A percentile compares a stretch with the other conserved stretches of the same genome.
phyloP scores from a whole-genome alignment of 371 early-diverging fungal genomes.

The Lichtheimia hyalospora region DNA sequence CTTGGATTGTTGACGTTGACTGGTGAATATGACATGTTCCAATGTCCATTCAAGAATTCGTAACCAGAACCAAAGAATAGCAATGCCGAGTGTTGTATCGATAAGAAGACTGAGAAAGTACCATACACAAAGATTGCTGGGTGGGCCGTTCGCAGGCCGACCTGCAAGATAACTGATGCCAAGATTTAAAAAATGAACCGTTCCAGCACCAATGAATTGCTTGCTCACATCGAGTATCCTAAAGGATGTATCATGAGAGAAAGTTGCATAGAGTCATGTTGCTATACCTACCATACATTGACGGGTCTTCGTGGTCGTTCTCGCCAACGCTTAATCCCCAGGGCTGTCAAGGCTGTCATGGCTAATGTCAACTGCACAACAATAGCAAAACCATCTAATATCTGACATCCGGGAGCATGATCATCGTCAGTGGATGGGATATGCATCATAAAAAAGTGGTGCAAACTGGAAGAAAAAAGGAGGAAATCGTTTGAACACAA shows the following conservation, averaged over 20 bases:
- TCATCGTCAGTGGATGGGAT: neutral
- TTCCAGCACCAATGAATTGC: conserved; percentile 60
- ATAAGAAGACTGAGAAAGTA: conserved; percentile 63
- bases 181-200: conserved; percentile 60
- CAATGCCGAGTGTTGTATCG: conserved; percentile 66
- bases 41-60: conserved; percentile 19
- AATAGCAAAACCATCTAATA: conserved; percentile 63
- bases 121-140: conserved; percentile 62
- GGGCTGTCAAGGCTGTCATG: conserved; percentile 52
- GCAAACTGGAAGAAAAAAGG: neutral
- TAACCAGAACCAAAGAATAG: conserved; percentile 51
- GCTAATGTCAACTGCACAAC: conserved; percentile 57
- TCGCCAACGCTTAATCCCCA: conserved; percentile 56
- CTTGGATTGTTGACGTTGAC: conserved; percentile 1
- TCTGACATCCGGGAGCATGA: conserved; percentile 35
- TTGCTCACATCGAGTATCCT: conserved; percentile 68
- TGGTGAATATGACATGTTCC: neutral
- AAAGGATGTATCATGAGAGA: neutral
- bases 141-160: conserved; percentile 29
- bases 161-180: conserved; percentile 51
- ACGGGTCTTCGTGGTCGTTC: conserved; percentile 64
- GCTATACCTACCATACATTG: conserved; percentile 46
- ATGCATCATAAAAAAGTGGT: neutral
- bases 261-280: neutral
- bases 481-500: neutral